Evolutionary conservation across 257 asterid genomes (phyloP).

Genomic region (Lantana camara): DNA sequence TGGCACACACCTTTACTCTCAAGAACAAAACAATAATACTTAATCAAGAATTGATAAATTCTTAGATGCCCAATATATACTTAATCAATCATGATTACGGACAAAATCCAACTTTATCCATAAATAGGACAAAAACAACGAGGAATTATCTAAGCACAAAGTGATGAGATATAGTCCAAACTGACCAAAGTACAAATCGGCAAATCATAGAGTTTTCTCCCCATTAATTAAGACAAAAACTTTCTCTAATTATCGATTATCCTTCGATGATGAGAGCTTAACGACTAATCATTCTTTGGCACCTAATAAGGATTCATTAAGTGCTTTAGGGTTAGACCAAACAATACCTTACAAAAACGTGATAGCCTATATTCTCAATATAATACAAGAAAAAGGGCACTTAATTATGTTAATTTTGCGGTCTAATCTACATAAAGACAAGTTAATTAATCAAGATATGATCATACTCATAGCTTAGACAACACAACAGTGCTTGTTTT

Average conservation of each 20-base stretch:
- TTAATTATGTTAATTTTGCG: slow-evolving; percentile 12
- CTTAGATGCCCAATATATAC: slow-evolving; percentile 38
- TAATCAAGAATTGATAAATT: not conserved
- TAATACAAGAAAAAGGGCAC: not conserved
- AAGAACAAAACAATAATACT: not conserved
- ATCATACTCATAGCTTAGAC: not conserved
- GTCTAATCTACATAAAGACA: slow-evolving; percentile 3
- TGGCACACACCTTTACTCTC: too few species aligned
- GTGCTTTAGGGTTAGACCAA: slow-evolving; percentile 36
- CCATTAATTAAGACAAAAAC: slow-evolving; percentile 15
- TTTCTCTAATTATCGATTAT: slow-evolving; percentile 10
- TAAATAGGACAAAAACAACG: slow-evolving; percentile 30
- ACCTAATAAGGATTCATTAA: slow-evolving; percentile 32
- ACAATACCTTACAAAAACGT: slow-evolving; percentile 29
- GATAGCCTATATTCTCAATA: slow-evolving; percentile 13
- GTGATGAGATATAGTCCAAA: slow-evolving; percentile 57
- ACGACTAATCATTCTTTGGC: slow-evolving; percentile 44
- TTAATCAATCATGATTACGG: slow-evolving; percentile 10
- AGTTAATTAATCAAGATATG: not conserved
- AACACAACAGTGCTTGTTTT: slow-evolving; percentile 10
- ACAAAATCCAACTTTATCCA: slow-evolving; percentile 39
- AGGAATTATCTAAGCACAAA: slow-evolving; percentile 38
- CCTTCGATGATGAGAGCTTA: slow-evolving; percentile 27
- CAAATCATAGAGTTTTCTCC: slow-evolving; percentile 34
- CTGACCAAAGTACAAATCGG: slow-evolving; percentile 52